Evolutionary conservation across 2,329 filamentous ascomycete genomes (phyloP).

Genomic region (Cladophialophora psammophila): DNA sequence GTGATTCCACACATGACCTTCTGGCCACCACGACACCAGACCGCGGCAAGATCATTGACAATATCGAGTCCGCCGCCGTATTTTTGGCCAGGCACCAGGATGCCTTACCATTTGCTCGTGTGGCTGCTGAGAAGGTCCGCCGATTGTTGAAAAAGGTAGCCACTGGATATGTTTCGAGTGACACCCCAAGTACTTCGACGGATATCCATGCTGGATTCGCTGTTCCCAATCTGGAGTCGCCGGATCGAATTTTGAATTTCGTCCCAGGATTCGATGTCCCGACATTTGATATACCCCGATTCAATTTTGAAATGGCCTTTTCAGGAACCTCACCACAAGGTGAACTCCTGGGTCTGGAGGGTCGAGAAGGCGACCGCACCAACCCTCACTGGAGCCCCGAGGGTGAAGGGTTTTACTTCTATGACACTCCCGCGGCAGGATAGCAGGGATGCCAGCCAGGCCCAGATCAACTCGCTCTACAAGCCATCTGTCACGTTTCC

Average conservation of each 20-base stretch:
- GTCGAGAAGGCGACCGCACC: not conserved
- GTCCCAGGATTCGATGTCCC: slow-evolving; percentile 19
- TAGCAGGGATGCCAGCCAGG: not conserved
- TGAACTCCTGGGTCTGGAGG: not conserved
- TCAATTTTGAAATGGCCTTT: slow-evolving; percentile 14
- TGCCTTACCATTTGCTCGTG: slow-evolving; percentile 11
- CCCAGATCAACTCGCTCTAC: not conserved
- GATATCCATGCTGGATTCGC: slow-evolving; percentile 10
- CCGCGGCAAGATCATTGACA: slow-evolving; percentile 4
- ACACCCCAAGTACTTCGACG: slow-evolving; percentile 10
- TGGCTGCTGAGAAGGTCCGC: slow-evolving; percentile 4
- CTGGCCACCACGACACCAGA: slow-evolving; percentile 8
- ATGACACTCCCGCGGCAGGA: slow-evolving; percentile 7
- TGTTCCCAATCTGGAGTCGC: slow-evolving; percentile 14
- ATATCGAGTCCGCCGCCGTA: slow-evolving; percentile 8
- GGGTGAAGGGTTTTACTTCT: slow-evolving; percentile 16
- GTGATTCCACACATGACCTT: slow-evolving; percentile 7
- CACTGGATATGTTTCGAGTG: not conserved
- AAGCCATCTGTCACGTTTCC: slow-evolving; percentile 2
- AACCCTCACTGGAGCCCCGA: slow-evolving; percentile 15
- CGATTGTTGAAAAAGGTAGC: slow-evolving; percentile 12
- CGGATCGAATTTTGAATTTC: slow-evolving; percentile 20
- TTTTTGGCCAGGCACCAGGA: slow-evolving; percentile 21
- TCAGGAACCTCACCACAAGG: not conserved
- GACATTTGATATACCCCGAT: slow-evolving; percentile 10